phyloP scores from a whole-genome alignment of 495 filamentous ascomycete species.

The Aspergillus biplanus region DNA sequence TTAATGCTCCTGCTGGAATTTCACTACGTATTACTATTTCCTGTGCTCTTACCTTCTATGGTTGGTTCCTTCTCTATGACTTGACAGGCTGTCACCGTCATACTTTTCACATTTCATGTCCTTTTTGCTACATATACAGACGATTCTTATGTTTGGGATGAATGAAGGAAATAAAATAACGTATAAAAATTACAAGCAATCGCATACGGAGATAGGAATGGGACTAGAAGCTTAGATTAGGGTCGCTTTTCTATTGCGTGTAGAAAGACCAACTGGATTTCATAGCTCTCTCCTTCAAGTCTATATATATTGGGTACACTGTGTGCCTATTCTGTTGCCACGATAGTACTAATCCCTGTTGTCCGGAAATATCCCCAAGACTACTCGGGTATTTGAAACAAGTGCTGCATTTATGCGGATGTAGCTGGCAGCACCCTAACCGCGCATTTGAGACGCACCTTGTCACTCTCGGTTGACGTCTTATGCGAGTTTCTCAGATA shows the following conservation, averaged over 20 bases:
- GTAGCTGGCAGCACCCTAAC: no score
- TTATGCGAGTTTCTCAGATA: no score
- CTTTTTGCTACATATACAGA: slow-evolving; percentile 20
- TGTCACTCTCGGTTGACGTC: no score
- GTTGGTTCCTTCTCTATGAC: slow-evolving; percentile 6
- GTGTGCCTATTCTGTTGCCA: no score
- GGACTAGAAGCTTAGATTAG: not conserved
- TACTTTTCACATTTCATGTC: slow-evolving; percentile 18
- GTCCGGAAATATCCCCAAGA: no score
- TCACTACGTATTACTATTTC: slow-evolving; percentile 27
- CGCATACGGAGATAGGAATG: not conserved
- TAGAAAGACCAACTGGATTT: not conserved
- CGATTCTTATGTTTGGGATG: slow-evolving; percentile 27
- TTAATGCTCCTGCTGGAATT: slow-evolving; percentile 30
- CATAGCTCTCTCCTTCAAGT: not conserved
- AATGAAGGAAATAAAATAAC: slow-evolving; percentile 15
- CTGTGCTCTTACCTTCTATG: slow-evolving; percentile 25
- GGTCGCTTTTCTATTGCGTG: not conserved
- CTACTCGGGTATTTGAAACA: no score
- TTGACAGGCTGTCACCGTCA: not conserved
- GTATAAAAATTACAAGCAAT: slow-evolving; percentile 8
- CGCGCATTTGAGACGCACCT: no score
- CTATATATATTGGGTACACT: no score
- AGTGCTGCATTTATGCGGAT: no score
- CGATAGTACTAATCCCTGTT: no score